Evolutionary conservation across 192 early-diverging fungal genomes (phyloP).

Genomic region (Podila clonocystis): DNA sequence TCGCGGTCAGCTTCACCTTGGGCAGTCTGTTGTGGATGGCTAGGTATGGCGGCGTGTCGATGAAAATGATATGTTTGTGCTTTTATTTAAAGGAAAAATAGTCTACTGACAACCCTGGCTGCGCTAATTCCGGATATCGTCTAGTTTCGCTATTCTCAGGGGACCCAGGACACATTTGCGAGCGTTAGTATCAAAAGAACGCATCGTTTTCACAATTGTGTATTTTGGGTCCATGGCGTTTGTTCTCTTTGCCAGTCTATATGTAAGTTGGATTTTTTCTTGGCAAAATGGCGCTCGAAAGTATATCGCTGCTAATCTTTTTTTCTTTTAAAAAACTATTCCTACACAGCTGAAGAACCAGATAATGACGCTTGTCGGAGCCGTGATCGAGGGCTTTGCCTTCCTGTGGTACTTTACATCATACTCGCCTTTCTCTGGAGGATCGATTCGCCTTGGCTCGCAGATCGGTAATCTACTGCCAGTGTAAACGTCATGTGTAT

Average conservation of each 20-base stretch:
- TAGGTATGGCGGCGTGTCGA: conserved; percentile 20
- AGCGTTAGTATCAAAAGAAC: conserved; percentile 81
- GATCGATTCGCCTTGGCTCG: conserved; percentile 44
- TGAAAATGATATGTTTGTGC: background rate
- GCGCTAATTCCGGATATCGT: conserved; percentile 11
- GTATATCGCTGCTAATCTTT: background rate
- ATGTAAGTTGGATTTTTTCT: conserved; percentile 59
- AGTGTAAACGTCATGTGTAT: background rate
- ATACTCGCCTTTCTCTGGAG: conserved; percentile 39
- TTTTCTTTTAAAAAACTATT: conserved; percentile 5
- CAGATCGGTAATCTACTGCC: background rate
- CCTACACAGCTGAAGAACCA: conserved; percentile 63
- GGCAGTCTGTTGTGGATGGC: conserved; percentile 61
- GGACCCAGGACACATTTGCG: conserved; percentile 86
- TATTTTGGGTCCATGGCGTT: conserved; percentile 87
- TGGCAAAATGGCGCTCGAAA: background rate
- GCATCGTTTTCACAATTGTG: conserved; percentile 80
- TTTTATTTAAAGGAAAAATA: background rate
- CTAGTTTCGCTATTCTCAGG: conserved; percentile 82
- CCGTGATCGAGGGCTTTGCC: conserved; percentile 81
- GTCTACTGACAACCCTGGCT: background rate
- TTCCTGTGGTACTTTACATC: conserved; percentile 76
- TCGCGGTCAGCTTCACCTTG: conserved; percentile 80
- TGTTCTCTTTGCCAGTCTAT: conserved; percentile 85
- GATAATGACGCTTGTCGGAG: conserved; percentile 80